phyloP scores from a whole-genome alignment of 1,284 basidiomycete species.

The Chalciporus sp. region DNA sequence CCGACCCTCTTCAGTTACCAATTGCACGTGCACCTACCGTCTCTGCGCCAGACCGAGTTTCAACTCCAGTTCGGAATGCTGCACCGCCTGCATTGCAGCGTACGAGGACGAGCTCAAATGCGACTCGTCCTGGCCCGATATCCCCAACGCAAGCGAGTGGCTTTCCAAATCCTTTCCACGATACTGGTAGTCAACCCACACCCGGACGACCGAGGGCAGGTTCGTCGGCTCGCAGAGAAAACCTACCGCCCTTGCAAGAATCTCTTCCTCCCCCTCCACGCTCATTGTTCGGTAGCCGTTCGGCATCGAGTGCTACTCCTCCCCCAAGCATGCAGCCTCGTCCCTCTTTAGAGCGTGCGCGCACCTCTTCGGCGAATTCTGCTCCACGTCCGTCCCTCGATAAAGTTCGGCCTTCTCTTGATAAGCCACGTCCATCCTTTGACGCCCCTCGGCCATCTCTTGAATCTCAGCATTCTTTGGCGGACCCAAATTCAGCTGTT shows the following conservation, averaged over 20 bases:
- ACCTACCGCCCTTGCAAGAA: not conserved
- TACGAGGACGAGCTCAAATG: conserved; percentile 21
- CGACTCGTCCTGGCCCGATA: conserved; percentile 1
- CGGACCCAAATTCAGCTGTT: conserved; percentile 3
- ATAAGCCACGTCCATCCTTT: conserved; percentile 14
- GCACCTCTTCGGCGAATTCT: conserved; percentile 16
- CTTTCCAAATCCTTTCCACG: conserved; percentile 20
- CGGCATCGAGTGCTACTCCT: conserved; percentile 14
- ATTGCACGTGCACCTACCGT: conserved; percentile 6
- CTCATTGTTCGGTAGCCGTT: conserved; percentile 7
- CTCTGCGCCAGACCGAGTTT: conserved; percentile 19
- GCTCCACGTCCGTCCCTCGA: conserved; percentile 18
- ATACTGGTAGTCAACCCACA: conserved; percentile 8
- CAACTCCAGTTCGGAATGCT: conserved; percentile 20
- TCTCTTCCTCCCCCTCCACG: conserved; percentile 11
- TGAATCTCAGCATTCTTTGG: conserved; percentile 12
- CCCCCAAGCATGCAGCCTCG: conserved; percentile 9
- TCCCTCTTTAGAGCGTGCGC: conserved; percentile 21
- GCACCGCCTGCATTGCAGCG: conserved; percentile 20
- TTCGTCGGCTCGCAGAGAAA: conserved; percentile 18
- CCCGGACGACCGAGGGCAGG: conserved; percentile 16
- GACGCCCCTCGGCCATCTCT: conserved; percentile 19
- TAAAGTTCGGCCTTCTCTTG: conserved; percentile 14
- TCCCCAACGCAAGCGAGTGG: conserved; percentile 11
- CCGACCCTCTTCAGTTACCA: conserved; percentile 8